Evolutionary conservation across 2,329 filamentous ascomycete genomes (phyloP).

Genomic region (Diplodia seriata): DNA sequence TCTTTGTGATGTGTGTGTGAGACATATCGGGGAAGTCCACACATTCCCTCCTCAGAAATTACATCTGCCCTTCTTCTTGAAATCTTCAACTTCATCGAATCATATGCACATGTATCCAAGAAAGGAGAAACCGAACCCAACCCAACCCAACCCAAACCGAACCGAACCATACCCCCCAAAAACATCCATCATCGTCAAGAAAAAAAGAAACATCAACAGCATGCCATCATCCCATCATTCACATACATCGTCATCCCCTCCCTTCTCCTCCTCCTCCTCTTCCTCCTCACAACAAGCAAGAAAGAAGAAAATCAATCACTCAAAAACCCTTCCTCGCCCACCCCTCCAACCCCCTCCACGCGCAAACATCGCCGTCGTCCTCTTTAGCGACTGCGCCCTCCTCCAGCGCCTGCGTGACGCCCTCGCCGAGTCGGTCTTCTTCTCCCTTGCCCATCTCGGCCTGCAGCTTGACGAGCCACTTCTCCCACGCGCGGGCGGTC

Average conservation of each 20-base stretch:
- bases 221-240: background rate
- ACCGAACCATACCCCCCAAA: no score
- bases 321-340: slow-evolving; percentile 46
- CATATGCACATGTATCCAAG: background rate
- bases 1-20: background rate
- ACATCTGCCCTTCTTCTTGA: background rate
- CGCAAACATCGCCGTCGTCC: slow-evolving; percentile 44
- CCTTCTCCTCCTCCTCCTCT: no score
- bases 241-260: no score
- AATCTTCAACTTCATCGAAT: background rate
- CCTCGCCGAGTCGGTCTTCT: slow-evolving; percentile 57
- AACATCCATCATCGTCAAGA: background rate
- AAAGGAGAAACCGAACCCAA: background rate
- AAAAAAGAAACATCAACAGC: background rate
- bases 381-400: slow-evolving; percentile 63
- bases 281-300: background rate
- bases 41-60: background rate
- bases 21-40: background rate
- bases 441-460: slow-evolving; percentile 78
- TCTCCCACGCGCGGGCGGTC: slow-evolving; percentile 92
- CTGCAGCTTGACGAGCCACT: slow-evolving; percentile 89
- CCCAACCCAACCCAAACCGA: no score
- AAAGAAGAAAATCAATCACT: no score
- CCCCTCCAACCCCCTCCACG: slow-evolving; percentile 67
- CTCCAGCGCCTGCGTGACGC: slow-evolving; percentile 64